Evolutionary conservation across 495 filamentous ascomycete genomes (phyloP).

Genomic region (Bombardia bombarda): DNA sequence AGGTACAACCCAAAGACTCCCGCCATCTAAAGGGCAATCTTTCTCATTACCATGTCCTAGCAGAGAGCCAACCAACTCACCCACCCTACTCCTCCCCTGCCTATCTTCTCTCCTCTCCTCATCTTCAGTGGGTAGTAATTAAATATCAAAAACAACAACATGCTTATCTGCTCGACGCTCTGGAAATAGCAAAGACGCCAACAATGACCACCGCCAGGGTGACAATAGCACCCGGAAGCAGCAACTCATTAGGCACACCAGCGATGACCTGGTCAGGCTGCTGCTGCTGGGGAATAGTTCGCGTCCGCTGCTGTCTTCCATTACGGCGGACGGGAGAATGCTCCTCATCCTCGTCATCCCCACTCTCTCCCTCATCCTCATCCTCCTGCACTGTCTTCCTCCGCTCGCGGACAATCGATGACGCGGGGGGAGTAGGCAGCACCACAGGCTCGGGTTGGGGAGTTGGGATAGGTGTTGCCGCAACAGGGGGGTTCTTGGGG

Average conservation of each 20-base stretch:
- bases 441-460: slow-evolving; percentile 41
- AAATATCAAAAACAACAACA: too few relatives aligned
- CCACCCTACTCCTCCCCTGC: too few relatives aligned
- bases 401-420: slow-evolving; percentile 52
- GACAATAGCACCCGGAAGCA: slow-evolving; percentile 92
- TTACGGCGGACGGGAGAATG: too few relatives aligned
- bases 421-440: slow-evolving; percentile 42
- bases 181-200: slow-evolving; percentile 84
- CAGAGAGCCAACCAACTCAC: too few relatives aligned
- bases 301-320: too few relatives aligned
- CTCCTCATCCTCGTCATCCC: slow-evolving; percentile 57
- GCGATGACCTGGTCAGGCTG: slow-evolving; percentile 73
- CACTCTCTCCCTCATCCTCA: slow-evolving; percentile 41
- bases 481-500: slow-evolving; percentile 71
- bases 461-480: slow-evolving; percentile 52
- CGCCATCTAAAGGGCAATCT: too few relatives aligned
- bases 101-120: too few relatives aligned
- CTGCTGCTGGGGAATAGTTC: slow-evolving; percentile 35
- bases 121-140: too few relatives aligned
- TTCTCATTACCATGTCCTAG: too few relatives aligned
- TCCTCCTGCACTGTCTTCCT: slow-evolving; percentile 54
- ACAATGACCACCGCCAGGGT: slow-evolving; percentile 89
- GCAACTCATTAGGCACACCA: slow-evolving; percentile 88
- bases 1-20: too few relatives aligned
- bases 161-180: slow-evolving; percentile 57